Percentiles rank a stretch among this genome's conserved stretches.
Conservation (phyloP, 495 filamentous ascomycete species). For the Cryomyces minteri region DNA sequence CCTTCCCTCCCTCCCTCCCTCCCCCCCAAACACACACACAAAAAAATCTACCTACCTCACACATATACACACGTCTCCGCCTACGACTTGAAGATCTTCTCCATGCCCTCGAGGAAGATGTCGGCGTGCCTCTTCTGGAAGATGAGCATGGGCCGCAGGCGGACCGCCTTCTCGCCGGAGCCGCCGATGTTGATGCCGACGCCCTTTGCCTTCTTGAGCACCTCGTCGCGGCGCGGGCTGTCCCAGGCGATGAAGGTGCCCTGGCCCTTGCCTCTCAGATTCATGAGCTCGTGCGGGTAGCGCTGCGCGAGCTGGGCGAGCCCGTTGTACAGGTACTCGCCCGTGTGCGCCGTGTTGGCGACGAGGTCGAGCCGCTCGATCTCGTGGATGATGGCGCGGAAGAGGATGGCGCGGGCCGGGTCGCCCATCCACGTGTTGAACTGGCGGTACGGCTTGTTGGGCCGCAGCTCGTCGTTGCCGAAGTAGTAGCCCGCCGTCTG, state of each 20-base stretch:
- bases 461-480: slow-evolving; percentile 69
- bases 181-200: slow-evolving; percentile 90
- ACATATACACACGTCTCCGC: neutral
- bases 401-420: slow-evolving; percentile 74
- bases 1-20: too few species aligned
- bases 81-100: slow-evolving; percentile 56
- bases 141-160: slow-evolving; percentile 86
- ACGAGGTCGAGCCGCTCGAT: slow-evolving; percentile 70
- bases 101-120: slow-evolving; percentile 46
- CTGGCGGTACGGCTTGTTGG: slow-evolving; percentile 97
- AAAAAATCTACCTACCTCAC: too few species aligned
- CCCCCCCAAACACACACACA: too few species aligned
- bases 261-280: slow-evolving; percentile 83
- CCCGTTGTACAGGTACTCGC: slow-evolving; percentile 62
- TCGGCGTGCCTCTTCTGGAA: slow-evolving; percentile 87
- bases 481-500: slow-evolving; percentile 97
- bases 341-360: slow-evolving; percentile 58
- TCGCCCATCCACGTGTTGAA: slow-evolving; percentile 99
- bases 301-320: slow-evolving; percentile 49
- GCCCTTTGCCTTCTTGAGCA: slow-evolving; percentile 63
- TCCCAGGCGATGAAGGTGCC: slow-evolving; percentile 98
- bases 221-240: slow-evolving; percentile 64
- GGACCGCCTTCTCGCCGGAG: slow-evolving; percentile 58
- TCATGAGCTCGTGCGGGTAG: slow-evolving; percentile 72
- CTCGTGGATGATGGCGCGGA: slow-evolving; percentile 81